phyloP scores from a whole-genome alignment of 148 eudicot genomes.

The Vaccinium vitisidaea region DNA sequence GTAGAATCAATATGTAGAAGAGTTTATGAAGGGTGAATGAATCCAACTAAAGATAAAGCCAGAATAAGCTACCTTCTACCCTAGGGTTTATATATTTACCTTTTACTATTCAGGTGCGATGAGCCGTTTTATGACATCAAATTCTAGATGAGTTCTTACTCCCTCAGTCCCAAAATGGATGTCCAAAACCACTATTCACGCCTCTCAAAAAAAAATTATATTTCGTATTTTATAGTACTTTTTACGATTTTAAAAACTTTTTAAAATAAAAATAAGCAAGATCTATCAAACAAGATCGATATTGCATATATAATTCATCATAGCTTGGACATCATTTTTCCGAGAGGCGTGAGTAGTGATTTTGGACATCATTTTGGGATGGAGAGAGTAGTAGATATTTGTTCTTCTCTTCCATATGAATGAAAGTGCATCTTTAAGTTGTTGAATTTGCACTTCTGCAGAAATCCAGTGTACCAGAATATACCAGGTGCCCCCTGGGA shows the following conservation, averaged over 20 bases:
- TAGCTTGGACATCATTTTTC: too few relatives aligned
- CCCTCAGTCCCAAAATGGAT: too few relatives aligned
- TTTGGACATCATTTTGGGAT: too few relatives aligned
- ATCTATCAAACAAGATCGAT: too few relatives aligned
- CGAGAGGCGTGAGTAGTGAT: too few relatives aligned
- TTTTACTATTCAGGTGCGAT: neutral
- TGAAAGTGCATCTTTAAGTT: neutral
- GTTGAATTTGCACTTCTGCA: constrained; percentile 29
- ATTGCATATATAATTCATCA: too few relatives aligned
- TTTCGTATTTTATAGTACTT: too few relatives aligned
- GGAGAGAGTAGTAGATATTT: neutral
- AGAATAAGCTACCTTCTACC: neutral
- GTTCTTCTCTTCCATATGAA: neutral
- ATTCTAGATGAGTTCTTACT: neutral
- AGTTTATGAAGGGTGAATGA: neutral
- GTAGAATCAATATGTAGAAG: neutral
- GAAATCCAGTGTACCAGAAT: constrained; percentile 40
- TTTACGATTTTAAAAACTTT: too few relatives aligned
- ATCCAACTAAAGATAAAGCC: neutral
- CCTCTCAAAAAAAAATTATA: too few relatives aligned
- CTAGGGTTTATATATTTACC: neutral
- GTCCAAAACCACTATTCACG: too few relatives aligned
- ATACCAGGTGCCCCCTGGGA: constrained; percentile 36
- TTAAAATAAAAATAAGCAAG: too few relatives aligned
- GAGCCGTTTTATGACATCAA: neutral